These are phyloP conservation scores for Quercus berberidifolia DNA, from an alignment of 306 rosid species.

Conservation along the genomic window DNA sequence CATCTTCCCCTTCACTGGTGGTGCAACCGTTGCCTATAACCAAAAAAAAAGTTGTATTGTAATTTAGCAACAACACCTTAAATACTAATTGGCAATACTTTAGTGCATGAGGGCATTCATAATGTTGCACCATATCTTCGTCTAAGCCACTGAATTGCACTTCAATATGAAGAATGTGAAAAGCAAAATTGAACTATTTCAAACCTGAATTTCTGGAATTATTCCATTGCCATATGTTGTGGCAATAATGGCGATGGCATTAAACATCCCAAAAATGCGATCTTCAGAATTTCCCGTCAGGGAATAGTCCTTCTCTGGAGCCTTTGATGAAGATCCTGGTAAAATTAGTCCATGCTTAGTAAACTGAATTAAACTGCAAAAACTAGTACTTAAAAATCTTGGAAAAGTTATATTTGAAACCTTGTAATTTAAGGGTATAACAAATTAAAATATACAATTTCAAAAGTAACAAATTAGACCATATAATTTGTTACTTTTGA, in stretches of 20 bases:
- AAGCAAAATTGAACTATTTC: background rate
- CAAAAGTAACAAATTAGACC: too few species aligned
- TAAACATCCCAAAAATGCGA: conserved; percentile 61
- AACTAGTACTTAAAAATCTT: background rate
- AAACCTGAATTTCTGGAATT: conserved; percentile 88
- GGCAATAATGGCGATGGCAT: conserved; percentile 75
- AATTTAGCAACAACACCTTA: too few species aligned
- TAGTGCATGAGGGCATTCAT: background rate
- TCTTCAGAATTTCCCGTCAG: conserved; percentile 36
- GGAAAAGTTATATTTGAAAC: too few species aligned
- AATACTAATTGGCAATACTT: too few species aligned
- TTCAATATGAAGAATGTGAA: background rate
- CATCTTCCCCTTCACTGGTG: conserved; percentile 87
- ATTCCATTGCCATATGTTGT: conserved; percentile 78
- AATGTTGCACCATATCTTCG: background rate
- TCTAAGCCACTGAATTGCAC: background rate
- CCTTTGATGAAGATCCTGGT: conserved; percentile 58
- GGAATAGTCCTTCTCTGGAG: conserved; percentile 62
- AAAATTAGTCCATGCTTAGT: background rate
- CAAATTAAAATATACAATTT: too few species aligned
- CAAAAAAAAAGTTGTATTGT: background rate
- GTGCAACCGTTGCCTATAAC: conserved; percentile 69
- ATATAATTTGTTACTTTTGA: too few species aligned
- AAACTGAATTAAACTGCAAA: background rate
- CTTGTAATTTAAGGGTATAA: too few species aligned